Evolutionary conservation across 176 grass and related monocot species (phyloP), one percentile per base, ranked within the genome.

Genomic region (Musa acuminata): DNA sequence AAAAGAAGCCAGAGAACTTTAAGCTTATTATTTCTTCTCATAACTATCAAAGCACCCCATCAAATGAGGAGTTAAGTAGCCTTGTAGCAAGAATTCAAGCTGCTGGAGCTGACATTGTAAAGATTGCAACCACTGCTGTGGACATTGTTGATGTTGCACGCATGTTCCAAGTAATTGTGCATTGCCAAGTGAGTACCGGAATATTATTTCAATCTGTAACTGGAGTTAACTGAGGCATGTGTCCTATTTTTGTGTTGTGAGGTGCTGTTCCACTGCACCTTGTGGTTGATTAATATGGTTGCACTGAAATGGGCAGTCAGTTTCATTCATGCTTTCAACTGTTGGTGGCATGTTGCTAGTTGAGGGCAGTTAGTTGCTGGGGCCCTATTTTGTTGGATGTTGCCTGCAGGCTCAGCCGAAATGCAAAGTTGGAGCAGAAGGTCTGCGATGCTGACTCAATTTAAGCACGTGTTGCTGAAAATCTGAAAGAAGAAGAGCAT

Each of bases 1-100:
- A 80, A 75, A 89, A 79, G 87, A 99, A 94, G 72, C 86, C 90
- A 71, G 84, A 94, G 68, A 99, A 78, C 6, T 89, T 92, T 77
- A 94, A 94, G 80, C 87, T 97, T 53, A 85, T 97, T 11, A 84
- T 97, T 82, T 97, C 94, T 72, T 90, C 90, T 67, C 95, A 99
- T 83, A 99, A 99, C 75, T 99, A 64, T 49, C 83, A 99, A 72
- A 87, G 55, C 14, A 99, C 95, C 55, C 95, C 95, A 53, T 99
- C 90, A 1, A 55, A 77, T 49, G 82, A 91, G 76, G 95, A 89
- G 68, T 84, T 99, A 72, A 81, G 70, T 53, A 79, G 69, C 74
- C 77, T 99, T 80, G 71, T 87, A 23, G 82, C 86, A 24, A 85
- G 82, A 78, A 99, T 91, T 72, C 86, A 87, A 83, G 88, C 78